Evolutionary conservation across 148 eudicot genomes (phyloP), one percentile per base, ranked within the genome.

Genomic region (Silene uniflora): DNA sequence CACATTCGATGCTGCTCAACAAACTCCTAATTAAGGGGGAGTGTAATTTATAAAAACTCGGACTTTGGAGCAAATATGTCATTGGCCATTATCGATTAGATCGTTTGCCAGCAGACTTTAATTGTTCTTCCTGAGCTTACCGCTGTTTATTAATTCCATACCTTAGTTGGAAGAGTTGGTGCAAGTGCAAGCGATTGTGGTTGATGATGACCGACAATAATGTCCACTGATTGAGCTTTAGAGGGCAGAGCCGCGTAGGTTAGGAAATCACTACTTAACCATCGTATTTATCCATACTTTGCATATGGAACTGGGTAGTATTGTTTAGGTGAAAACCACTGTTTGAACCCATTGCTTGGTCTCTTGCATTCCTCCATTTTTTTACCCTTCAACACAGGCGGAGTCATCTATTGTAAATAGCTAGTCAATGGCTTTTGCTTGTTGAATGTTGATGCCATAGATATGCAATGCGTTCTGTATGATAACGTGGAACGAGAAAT

Each of bases 181-280:
- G 42, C 42, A 35, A 35, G 42, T 35, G 42, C 42, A 35, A 35
- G 68, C 39, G 70, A 75, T 66, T 6, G 67, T 17, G 39, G 64
- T 80, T 70, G 72, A 39, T 58, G 8, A 17, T 63, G 79, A 80
- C 71, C 35, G 68, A 18, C 52, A 63, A 62, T 18, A 47, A 35
- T 55, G 27, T 52, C 12, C 47, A 27, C 32, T 52, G 46, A 66
- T 47, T 56, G 72, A 65, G 62, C 29, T 66, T 71, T 71, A 67
- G 59, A 64, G 68, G 78, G 60, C 55, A 69, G n/a, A n/a, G n/a
- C n/a, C n/a, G n/a, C n/a, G n/a, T 71, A 64, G 60, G 76, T 76
- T 62, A 24, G 68, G 62, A 64, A 64, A 16, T 55, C 61, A 76
- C 39, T 25, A 18, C 39, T 35, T 35, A 35, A 1, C 39, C 2